Base-by-base conservation (phyloP, 805 yeast species). In the Hanseniaspora valbyensis region DNA sequence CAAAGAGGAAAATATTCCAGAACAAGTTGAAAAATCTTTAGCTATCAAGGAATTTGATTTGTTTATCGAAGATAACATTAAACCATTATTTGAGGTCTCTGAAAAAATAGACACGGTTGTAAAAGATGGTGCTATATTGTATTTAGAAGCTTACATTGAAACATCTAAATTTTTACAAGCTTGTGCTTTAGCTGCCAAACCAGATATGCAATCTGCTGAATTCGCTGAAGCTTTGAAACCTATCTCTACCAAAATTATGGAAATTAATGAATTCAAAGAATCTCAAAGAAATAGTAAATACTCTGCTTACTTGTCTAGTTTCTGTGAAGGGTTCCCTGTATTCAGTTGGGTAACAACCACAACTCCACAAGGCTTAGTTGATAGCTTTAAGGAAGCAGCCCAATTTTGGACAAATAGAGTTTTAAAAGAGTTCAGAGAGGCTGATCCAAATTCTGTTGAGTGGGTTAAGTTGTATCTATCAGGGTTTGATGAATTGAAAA, bases 381-480 rank as follows among this genome's bases (percentile, higher is more conserved):
- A 83, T 3, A 96, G 89, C 56, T 84, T 80, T 67, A 84, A 82
- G 62, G 98, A 92, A 61, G 78, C 94, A 19, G 84, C 95, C 32
- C 90, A 83, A 64, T 92, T 92, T 68, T 92, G 96, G 88, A 76
- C 95, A 10, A 89, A 92, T 68, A 77, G 95, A 58, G 81, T 90
- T 39, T 67, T 89, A 63, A 89, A 89, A 66, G 95, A 87, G 54
- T 80, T 69, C 69, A 87, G 76, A 66, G 95, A 81, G 18, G 68
- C 75, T 44, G 88, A 83, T 57, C 71, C 76, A 36, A 69, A 69
- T 50, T 85, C 85, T 44, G 80, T 75, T 24, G 83, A 81, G 52
- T 92, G 97, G 97, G 95, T 83, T 36, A 78, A 80, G 54, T 60
- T 66, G 14, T 85, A 78, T 61, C 66, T 77, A 58, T 65, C 69